Evolutionary conservation across 2,329 filamentous ascomycete genomes (phyloP).

Genomic region (Hypomyces rosellus): DNA sequence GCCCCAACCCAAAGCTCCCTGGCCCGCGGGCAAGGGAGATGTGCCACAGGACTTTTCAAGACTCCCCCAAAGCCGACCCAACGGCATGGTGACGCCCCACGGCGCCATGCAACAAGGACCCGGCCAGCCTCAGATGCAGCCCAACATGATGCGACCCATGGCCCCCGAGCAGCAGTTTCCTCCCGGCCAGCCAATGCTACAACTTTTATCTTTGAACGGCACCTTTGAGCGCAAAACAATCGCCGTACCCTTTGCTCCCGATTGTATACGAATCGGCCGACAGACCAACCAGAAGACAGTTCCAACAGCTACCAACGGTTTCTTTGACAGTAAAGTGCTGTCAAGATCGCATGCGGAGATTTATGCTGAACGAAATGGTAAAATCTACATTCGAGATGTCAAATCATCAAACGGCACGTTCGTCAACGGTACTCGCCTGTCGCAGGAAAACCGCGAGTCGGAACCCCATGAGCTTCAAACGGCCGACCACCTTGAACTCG

Average conservation of each 20-base stretch:
- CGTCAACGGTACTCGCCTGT: conserved; percentile 85
- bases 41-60: conserved; percentile 42
- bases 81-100: conserved; percentile 34
- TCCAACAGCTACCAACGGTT: conserved; percentile 85
- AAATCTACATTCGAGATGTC: conserved; percentile 93
- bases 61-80: conserved; percentile 35
- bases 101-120: conserved; percentile 25
- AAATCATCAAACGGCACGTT: conserved; percentile 99
- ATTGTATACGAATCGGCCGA: conserved; percentile 87
- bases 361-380: conserved; percentile 77
- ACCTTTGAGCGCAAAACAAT: conserved; percentile 98
- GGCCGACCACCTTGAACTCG: conserved; percentile 85
- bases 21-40: conserved; percentile 44
- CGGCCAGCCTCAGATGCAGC: conserved; percentile 35
- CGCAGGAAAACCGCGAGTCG: conserved; percentile 90
- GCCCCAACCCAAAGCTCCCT: conserved; percentile 44
- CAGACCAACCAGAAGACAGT: conserved; percentile 97
- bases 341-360: conserved; percentile 95
- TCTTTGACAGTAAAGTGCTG: conserved; percentile 96
- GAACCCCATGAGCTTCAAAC: conserved; percentile 91
- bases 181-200: conserved; percentile 69
- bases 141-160: conserved; percentile 57
- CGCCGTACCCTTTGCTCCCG: conserved; percentile 84
- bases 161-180: conserved; percentile 51
- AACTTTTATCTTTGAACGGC: conserved; percentile 83